Percentiles rank a stretch among this genome's conserved stretches.
Conservation (phyloP, 2,329 filamentous ascomycete genomes). For the Botrytis fabae region DNA sequence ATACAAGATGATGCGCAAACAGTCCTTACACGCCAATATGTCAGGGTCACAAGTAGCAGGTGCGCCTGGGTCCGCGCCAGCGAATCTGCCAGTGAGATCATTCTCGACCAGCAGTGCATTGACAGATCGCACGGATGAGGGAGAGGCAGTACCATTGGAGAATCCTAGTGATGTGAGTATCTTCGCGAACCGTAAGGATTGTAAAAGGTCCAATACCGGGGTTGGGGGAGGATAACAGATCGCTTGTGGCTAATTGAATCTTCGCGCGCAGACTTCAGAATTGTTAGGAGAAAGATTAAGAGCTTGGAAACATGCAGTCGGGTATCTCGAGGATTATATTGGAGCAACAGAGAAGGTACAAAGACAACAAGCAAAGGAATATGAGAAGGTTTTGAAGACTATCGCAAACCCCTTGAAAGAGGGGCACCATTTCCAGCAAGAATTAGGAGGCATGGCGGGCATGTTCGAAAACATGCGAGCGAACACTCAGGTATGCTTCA, state of each 20-base stretch:
- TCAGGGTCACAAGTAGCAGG: constrained; percentile 31
- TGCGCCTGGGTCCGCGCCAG: constrained; percentile 34
- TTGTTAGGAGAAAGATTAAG: constrained; percentile 84
- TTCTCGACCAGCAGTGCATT: constrained; percentile 32
- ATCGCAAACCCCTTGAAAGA: constrained; percentile 84
- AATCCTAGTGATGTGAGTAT: constrained; percentile 39
- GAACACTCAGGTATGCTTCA: constrained; percentile 69
- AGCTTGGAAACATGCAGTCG: constrained; percentile 94
- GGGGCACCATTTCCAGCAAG: constrained; percentile 90
- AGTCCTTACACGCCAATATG: constrained; percentile 32
- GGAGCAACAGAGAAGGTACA: constrained; percentile 82
- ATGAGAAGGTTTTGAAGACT: constrained; percentile 92
- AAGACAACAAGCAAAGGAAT: constrained; percentile 84
- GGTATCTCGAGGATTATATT: constrained; percentile 89
- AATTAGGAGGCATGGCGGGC: constrained; percentile 80
- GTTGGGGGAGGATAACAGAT: too few relatives aligned
- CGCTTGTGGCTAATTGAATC: background rate
- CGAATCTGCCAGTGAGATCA: constrained; percentile 36
- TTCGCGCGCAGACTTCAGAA: constrained; percentile 63
- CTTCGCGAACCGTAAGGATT: background rate
- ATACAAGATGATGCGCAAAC: constrained; percentile 32
- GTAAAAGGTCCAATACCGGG: background rate
- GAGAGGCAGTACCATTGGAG: constrained; percentile 37
- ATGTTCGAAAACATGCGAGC: constrained; percentile 92
- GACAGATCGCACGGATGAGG: constrained; percentile 34